These are phyloP conservation scores for Rhexocercosporidium sp. DNA, from an alignment of 2,329 filamentous ascomycete genomes.

Conservation along the genomic window DNA sequence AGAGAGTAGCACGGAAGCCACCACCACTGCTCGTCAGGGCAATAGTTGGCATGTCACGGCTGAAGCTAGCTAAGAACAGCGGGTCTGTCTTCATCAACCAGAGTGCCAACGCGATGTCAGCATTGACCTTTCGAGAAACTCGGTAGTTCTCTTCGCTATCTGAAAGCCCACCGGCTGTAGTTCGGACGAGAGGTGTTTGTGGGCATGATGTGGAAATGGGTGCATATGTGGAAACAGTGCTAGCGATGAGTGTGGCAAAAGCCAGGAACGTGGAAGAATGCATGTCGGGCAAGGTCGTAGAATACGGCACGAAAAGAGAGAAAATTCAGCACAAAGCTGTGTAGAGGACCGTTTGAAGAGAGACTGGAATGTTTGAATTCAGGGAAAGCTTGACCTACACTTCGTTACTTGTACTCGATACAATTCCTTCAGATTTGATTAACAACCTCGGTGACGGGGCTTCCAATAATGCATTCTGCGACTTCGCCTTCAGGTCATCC, in stretches of 20 bases:
- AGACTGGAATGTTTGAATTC: not conserved
- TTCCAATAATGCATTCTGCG: too few relatives aligned
- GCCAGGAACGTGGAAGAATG: not conserved
- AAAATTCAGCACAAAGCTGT: too few relatives aligned
- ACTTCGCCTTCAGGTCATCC: too few relatives aligned
- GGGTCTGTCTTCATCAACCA: slow-evolving; percentile 19
- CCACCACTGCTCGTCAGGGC: slow-evolving; percentile 40
- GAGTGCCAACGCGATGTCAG: slow-evolving; percentile 16
- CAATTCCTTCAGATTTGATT: too few relatives aligned
- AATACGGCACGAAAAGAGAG: too few relatives aligned
- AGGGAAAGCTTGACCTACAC: too few relatives aligned
- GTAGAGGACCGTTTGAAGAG: not conserved
- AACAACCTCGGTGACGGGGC: too few relatives aligned
- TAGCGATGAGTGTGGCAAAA: not conserved
- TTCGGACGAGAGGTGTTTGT: slow-evolving; percentile 16
- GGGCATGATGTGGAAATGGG: slow-evolving; percentile 21
- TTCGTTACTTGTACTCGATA: too few relatives aligned
- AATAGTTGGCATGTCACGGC: slow-evolving; percentile 29
- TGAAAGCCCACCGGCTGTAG: slow-evolving; percentile 17
- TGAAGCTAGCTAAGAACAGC: not conserved
- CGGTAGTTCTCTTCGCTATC: slow-evolving; percentile 23
- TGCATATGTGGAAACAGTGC: slow-evolving; percentile 14
- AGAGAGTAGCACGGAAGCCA: slow-evolving; percentile 39
- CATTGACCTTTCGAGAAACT: slow-evolving; percentile 18
- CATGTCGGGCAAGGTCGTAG: not conserved